phyloP scores from a whole-genome alignment of 495 filamentous ascomycete genomes.

The Daldinia loculata region DNA sequence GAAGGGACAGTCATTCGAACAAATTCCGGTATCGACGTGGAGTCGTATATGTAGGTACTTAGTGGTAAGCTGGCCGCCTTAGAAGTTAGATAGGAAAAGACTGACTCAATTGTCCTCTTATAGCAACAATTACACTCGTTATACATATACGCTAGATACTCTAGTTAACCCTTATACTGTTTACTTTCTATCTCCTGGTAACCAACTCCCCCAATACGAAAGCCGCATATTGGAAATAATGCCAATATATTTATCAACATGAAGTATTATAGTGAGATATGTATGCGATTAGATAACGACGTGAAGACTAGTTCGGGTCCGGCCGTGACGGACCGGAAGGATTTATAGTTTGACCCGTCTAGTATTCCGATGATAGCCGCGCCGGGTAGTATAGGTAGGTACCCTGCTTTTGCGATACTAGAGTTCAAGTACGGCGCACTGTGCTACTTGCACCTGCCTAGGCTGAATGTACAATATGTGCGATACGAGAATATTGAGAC shows the following conservation, averaged over 20 bases:
- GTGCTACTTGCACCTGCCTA: constrained; percentile 2
- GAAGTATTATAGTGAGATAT: background rate
- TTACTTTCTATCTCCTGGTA: background rate
- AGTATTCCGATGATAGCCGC: background rate
- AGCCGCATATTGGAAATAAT: no score
- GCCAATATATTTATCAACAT: no score
- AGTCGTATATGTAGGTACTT: no score
- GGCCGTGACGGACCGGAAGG: background rate
- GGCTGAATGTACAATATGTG: background rate
- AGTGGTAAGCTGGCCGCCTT: no score
- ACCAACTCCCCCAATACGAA: background rate
- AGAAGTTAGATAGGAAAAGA: no score
- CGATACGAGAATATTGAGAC: constrained; percentile 2
- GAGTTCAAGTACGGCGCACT: background rate
- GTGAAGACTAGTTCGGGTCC: background rate
- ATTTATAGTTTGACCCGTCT: background rate
- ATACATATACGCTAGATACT: background rate
- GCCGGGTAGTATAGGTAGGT: background rate
- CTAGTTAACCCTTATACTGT: background rate
- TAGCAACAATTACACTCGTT: background rate
- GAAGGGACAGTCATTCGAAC: no score
- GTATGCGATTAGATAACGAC: background rate
- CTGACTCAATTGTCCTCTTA: background rate
- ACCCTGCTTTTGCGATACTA: background rate
- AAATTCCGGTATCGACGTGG: no score